phyloP scores from a whole-genome alignment of 495 filamentous ascomycete species.

The Chlorociboria aeruginascens region DNA sequence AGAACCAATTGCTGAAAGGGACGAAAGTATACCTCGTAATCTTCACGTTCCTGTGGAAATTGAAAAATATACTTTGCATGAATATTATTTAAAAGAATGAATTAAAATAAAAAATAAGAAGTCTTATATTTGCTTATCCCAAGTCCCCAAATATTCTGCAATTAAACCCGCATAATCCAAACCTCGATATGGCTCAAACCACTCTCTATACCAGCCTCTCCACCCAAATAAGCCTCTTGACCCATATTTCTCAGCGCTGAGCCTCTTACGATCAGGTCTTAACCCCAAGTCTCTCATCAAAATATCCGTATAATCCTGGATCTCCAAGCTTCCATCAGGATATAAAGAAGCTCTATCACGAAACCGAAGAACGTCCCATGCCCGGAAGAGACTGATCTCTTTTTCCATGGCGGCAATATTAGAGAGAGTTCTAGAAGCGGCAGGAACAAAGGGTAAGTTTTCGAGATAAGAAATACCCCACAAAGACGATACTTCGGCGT shows the following conservation, averaged over 20 bases:
- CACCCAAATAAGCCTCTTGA: background rate
- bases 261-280: constrained; percentile 11
- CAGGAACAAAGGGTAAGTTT: background rate
- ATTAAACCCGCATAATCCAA: background rate
- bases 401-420: background rate
- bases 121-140: constrained; percentile 3
- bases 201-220: background rate
- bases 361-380: background rate
- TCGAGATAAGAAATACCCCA: constrained; percentile 21
- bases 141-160: constrained; percentile 2
- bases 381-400: background rate
- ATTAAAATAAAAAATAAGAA: constrained; percentile 10
- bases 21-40: too few species aligned
- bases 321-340: background rate
- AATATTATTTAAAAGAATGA: background rate
- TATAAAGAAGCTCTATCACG: background rate
- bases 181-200: background rate
- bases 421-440: background rate
- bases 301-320: background rate
- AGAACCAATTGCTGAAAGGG: too few species aligned
- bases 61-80: too few species aligned
- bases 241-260: background rate
- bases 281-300: constrained; percentile 19
- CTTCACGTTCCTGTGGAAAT: too few species aligned
- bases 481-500: constrained; percentile 19